These are phyloP conservation scores for Daldinia concentrica DNA, from an alignment of 495 filamentous ascomycete genomes.

Conservation along the genomic window DNA sequence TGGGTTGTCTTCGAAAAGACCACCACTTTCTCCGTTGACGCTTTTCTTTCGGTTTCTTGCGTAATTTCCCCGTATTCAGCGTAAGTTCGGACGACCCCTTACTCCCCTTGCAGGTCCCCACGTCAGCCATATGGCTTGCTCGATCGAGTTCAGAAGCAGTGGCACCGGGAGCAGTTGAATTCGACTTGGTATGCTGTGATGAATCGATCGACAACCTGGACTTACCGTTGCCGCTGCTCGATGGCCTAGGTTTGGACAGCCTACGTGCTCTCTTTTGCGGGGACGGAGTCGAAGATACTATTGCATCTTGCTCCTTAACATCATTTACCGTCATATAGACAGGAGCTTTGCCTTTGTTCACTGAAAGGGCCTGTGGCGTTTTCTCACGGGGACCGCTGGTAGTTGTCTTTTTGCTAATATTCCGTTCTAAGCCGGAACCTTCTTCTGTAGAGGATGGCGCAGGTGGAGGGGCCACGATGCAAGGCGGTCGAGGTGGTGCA, in stretches of 20 bases:
- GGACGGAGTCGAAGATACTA: not conserved
- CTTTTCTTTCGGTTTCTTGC: not conserved
- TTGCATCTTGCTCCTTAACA: not conserved
- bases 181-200: not conserved
- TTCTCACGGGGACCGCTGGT: not conserved
- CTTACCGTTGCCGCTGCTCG: not conserved
- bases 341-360: not conserved
- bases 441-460: constrained; percentile 3
- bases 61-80: not conserved
- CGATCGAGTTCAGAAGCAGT: not conserved
- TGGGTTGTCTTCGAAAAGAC: not conserved
- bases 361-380: not conserved
- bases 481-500: constrained; percentile 31
- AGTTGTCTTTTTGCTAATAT: not conserved
- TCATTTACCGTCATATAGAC: not conserved
- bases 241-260: not conserved
- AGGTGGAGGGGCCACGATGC: constrained; percentile 6
- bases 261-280: not conserved
- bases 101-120: not conserved
- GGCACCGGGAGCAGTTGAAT: not conserved
- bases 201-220: not conserved
- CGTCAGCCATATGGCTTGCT: not conserved
- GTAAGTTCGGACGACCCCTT: not conserved
- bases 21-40: not conserved
- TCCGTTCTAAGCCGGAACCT: not conserved